Percentiles rank a stretch among this genome's conserved stretches.
phyloP scores from a whole-genome alignment of 495 filamentous ascomycete genomes.

The Cetradonia linearis region DNA sequence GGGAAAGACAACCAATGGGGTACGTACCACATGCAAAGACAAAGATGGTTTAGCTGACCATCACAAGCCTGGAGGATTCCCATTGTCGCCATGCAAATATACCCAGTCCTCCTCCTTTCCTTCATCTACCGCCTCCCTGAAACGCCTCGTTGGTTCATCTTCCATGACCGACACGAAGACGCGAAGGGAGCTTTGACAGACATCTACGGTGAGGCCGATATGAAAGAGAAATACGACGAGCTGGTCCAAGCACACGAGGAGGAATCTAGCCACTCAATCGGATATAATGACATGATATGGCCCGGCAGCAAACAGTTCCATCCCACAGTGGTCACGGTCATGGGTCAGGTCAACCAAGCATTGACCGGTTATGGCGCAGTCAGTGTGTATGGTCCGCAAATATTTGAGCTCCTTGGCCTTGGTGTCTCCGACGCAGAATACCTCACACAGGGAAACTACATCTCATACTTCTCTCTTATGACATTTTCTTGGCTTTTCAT shows the following conservation, averaged over 20 bases:
- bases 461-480: slow-evolving; percentile 47
- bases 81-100: slow-evolving; percentile 50
- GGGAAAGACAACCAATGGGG: slow-evolving; percentile 38
- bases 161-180: slow-evolving; percentile 34
- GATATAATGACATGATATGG: slow-evolving; percentile 42
- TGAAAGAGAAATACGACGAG: slow-evolving; percentile 36
- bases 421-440: slow-evolving; percentile 35
- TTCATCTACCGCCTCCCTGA: slow-evolving; percentile 43
- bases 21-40: slow-evolving; percentile 5
- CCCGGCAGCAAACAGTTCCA: slow-evolving; percentile 39
- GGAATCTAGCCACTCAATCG: slow-evolving; percentile 34
- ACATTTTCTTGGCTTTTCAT: slow-evolving; percentile 43
- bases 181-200: slow-evolving; percentile 34
- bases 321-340: slow-evolving; percentile 44
- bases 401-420: slow-evolving; percentile 47
- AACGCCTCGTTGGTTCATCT: slow-evolving; percentile 44
- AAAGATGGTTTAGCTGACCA: slow-evolving; percentile 6
- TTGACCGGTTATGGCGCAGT: slow-evolving; percentile 46
- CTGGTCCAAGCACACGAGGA: slow-evolving; percentile 39
- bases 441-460: slow-evolving; percentile 45
- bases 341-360: slow-evolving; percentile 50
- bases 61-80: slow-evolving; percentile 46
- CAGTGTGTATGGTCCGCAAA: slow-evolving; percentile 49
- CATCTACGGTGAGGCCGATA: slow-evolving; percentile 39
- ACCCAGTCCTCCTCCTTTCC: slow-evolving; percentile 39